Evolutionary conservation across 1,284 basidiomycete species (phyloP).

Genomic region (Heterobasidion parviporum): DNA sequence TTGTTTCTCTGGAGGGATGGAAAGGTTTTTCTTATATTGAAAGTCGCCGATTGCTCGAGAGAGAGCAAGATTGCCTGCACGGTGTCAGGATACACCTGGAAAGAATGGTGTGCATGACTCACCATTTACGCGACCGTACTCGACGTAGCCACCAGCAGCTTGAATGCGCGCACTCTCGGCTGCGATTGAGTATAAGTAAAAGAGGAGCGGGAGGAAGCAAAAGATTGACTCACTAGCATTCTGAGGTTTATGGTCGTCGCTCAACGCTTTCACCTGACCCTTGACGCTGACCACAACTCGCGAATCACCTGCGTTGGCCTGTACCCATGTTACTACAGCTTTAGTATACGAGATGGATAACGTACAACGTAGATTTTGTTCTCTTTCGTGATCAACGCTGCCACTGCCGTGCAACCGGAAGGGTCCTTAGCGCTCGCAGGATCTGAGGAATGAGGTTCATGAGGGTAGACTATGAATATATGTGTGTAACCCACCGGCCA

Average conservation of each 20-base stretch:
- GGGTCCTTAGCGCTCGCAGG: constrained; percentile 85
- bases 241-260: constrained; percentile 94
- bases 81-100: neutral
- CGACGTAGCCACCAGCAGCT: constrained; percentile 94
- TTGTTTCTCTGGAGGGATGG: constrained; percentile 81
- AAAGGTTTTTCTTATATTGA: constrained; percentile 94
- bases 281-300: constrained; percentile 84
- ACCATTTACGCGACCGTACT: constrained; percentile 98
- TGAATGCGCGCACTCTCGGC: constrained; percentile 85
- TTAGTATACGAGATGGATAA: neutral
- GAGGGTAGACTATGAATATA: neutral
- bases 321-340: neutral
- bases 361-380: constrained; percentile 76
- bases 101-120: constrained; percentile 17
- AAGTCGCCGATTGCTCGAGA: constrained; percentile 97
- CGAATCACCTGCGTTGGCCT: constrained; percentile 99
- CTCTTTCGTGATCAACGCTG: constrained; percentile 75
- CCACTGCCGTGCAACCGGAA: constrained; percentile 95
- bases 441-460: constrained; percentile 37
- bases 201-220: neutral
- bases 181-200: constrained; percentile 19
- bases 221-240: constrained; percentile 57
- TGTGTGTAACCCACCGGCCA: constrained; percentile 54
- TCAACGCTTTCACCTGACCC: constrained; percentile 83
- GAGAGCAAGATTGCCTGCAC: constrained; percentile 86